These are phyloP conservation scores for Fusarium caatingaense DNA, from an alignment of 2,329 filamentous ascomycete species.

Conservation along the genomic window DNA sequence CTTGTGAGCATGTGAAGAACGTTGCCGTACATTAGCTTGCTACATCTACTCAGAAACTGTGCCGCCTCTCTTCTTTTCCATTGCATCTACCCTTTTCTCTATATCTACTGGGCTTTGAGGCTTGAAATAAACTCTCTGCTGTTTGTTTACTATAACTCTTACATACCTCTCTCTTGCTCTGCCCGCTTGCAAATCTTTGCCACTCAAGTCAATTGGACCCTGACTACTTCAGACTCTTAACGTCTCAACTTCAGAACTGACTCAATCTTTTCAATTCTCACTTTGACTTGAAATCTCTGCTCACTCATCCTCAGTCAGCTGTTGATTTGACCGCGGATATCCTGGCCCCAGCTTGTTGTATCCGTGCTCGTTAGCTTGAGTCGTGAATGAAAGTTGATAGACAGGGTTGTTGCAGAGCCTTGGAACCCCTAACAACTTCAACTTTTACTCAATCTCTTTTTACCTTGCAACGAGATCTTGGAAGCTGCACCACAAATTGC, in stretches of 20 bases:
- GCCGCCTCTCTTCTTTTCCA: slow-evolving; percentile 5
- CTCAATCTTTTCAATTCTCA: not conserved
- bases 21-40: slow-evolving; percentile 1
- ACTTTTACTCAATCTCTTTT: not conserved
- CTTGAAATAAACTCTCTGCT: slow-evolving; percentile 12
- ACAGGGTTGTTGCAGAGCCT: slow-evolving; percentile 28
- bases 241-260: not conserved
- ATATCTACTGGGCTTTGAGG: slow-evolving; percentile 14
- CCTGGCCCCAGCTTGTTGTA: slow-evolving; percentile 34
- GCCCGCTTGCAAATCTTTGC: slow-evolving; percentile 2
- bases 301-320: not conserved
- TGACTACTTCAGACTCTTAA: not conserved
- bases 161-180: not conserved
- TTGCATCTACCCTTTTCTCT: not conserved
- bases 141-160: slow-evolving; percentile 9
- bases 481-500: slow-evolving; percentile 13
- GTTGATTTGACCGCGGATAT: slow-evolving; percentile 24
- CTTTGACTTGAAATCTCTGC: not conserved
- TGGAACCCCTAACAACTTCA: slow-evolving; percentile 22
- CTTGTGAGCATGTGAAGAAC: slow-evolving; percentile 44
- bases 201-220: not conserved
- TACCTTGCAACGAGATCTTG: not conserved
- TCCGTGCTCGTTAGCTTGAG: slow-evolving; percentile 28
- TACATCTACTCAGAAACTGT: not conserved
- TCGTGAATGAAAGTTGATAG: slow-evolving; percentile 5